phyloP scores from a whole-genome alignment of 768 basidiomycete species.

The Trametes cingulata region DNA sequence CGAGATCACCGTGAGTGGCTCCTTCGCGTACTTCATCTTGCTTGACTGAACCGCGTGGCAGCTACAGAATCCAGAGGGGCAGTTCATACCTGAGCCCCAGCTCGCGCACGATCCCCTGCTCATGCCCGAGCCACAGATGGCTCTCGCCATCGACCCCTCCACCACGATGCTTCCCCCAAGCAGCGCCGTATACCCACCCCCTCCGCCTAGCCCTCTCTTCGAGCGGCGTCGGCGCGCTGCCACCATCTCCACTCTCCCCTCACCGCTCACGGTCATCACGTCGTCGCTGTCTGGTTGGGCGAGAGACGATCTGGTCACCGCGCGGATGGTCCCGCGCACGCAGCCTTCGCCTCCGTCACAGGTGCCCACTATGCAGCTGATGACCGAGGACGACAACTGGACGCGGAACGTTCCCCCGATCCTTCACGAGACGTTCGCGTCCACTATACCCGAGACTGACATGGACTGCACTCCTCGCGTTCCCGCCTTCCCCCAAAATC shows the following conservation, averaged over 20 bases:
- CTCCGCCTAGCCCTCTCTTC: constrained; percentile 19
- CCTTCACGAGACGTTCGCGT: not conserved
- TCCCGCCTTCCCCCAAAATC: constrained; percentile 22
- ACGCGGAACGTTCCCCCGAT: not conserved
- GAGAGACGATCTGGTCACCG: constrained; percentile 13
- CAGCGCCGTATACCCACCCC: not conserved
- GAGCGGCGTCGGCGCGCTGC: constrained; percentile 28
- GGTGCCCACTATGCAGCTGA: not conserved
- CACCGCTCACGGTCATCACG: constrained; percentile 35
- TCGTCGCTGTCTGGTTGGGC: constrained; percentile 37
- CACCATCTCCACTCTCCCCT: constrained; percentile 26
- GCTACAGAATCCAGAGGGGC: constrained; percentile 6
- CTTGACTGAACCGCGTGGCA: not conserved
- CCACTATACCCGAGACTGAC: constrained; percentile 20
- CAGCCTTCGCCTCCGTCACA: not conserved
- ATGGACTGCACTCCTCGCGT: constrained; percentile 27
- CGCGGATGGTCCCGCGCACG: constrained; percentile 8
- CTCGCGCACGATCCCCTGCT: not conserved
- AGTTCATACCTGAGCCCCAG: constrained; percentile 11
- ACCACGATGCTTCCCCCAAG: not conserved
- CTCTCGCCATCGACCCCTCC: not conserved
- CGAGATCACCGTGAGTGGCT: constrained; percentile 1
- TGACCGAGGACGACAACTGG: constrained; percentile 1
- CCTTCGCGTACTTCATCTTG: not conserved
- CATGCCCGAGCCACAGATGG: constrained; percentile 6